These are phyloP conservation scores for Groenewaldozyma tartarivorans DNA, from an alignment of 805 yeast genomes.

Conservation along the genomic window DNA sequence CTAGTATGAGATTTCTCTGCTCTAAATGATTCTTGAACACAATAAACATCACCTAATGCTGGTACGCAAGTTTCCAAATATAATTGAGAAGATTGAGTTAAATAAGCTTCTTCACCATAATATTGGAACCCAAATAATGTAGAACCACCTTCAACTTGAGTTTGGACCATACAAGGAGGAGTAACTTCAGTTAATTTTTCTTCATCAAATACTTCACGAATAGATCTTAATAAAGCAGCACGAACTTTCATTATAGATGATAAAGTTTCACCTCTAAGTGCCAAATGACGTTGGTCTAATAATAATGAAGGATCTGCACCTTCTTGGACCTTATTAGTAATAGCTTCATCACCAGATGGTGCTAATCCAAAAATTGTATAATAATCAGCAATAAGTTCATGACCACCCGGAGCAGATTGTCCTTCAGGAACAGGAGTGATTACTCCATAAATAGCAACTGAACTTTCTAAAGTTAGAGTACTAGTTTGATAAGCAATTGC, in stretches of 20 bases:
- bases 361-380: constrained; percentile 87
- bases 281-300: constrained; percentile 89
- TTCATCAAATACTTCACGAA: constrained; percentile 70
- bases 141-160: constrained; percentile 99
- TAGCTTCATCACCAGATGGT: constrained; percentile 91
- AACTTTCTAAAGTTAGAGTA: constrained; percentile 80
- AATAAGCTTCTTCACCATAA: constrained; percentile 93
- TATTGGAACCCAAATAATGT: constrained; percentile 87
- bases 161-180: constrained; percentile 99
- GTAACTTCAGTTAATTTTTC: constrained; percentile 82
- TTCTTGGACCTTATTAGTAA: constrained; percentile 90
- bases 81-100: constrained; percentile 95
- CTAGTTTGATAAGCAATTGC: constrained; percentile 83
- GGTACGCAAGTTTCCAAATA: constrained; percentile 95
- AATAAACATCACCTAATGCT: constrained; percentile 92
- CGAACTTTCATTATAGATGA: constrained; percentile 92
- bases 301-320: constrained; percentile 86
- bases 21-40: constrained; percentile 97
- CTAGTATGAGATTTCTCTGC: constrained; percentile 99
- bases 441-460: constrained; percentile 71
- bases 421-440: constrained; percentile 87
- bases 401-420: constrained; percentile 94
- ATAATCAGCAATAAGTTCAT: constrained; percentile 84
- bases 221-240: constrained; percentile 60
- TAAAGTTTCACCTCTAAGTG: constrained; percentile 93